Evolutionary conservation across 192 early-diverging fungal species (phyloP), one percentile per base, ranked within the genome.

Genomic region (Bifiguratus adelaidae): DNA sequence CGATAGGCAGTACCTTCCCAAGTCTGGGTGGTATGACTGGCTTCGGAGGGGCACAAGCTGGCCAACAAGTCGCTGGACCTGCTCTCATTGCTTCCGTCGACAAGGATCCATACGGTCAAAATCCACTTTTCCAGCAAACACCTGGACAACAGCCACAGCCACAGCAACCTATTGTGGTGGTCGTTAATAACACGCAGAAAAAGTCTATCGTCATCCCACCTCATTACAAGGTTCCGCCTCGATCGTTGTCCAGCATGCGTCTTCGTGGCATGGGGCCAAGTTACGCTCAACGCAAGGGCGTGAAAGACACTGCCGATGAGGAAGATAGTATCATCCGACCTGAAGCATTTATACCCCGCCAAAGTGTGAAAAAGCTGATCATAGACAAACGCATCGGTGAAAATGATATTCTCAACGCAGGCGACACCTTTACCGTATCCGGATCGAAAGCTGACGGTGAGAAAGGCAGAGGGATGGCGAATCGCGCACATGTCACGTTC

Each of bases 51-150:
- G 56, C 71, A 29, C 59, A 61, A 42, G 59, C 59, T 24, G 25
- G 55, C 12, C 44, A 45, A 15, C 49, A 50, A 18, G 44, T 47
- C 16, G 50, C 50, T 18, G 55, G 63, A 51, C 65, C 70, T 41
- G 40, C 55, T 24, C 55, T 93, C 19, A 65, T 76, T 8, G 91
- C 91, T 3, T 70, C 74, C 18, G 81, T 97, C 43, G 89, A 91
- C 45, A 67, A 71, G 42, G 83, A 87, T 53, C 91, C 92, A 7
- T 97, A 95, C 58, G 94, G 94, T 21, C 65, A 67, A 33, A 90
- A 80, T 41, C 81, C 89, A 26, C 66, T 96, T 24, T 90, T 96
- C 52, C 68, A 60, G 46, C 1, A 49, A 26, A 69, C 56, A 56
- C 60, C 45, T 40, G 56, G 30, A 50, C 56, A 41, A 47, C 66